Percentiles rank a stretch among this genome's conserved stretches.
phyloP scores from a whole-genome alignment of 2,329 filamentous ascomycete genomes.

The Biscogniauxia mediterranea region DNA sequence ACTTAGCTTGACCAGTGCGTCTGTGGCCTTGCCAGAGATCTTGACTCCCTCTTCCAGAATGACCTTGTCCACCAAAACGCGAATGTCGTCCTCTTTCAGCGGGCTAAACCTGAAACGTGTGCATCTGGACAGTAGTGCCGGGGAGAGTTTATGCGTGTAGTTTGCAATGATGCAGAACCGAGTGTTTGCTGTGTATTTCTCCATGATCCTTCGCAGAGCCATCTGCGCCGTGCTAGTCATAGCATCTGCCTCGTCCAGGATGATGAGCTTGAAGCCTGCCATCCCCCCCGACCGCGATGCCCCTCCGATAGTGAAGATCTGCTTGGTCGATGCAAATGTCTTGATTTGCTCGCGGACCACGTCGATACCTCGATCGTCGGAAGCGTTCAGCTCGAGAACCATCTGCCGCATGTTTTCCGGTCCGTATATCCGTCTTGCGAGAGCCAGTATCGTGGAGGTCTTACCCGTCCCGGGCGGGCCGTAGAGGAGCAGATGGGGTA shows the following conservation, averaged over 20 bases:
- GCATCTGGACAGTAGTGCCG: conserved; percentile 86
- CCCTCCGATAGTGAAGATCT: conserved; percentile 78
- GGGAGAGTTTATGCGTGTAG: conserved; percentile 96
- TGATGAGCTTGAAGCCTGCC: conserved; percentile 89
- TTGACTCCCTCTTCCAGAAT: conserved; percentile 83
- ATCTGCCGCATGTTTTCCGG: conserved; percentile 92
- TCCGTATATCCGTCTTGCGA: conserved; percentile 92
- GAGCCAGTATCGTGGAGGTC: conserved; percentile 91
- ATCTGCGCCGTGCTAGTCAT: conserved; percentile 99
- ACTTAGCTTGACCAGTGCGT: conserved; percentile 80
- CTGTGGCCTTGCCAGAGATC: conserved; percentile 76
- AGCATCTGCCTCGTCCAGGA: conserved; percentile 97
- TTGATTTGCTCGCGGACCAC: conserved; percentile 99
- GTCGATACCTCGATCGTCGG: conserved; percentile 95
- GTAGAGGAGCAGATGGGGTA: conserved; percentile 95
- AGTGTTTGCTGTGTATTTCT: conserved; percentile 97
- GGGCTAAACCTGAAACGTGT: conserved; percentile 95
- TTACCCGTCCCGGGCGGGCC: conserved; percentile 96
- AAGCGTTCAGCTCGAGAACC: conserved; percentile 96
- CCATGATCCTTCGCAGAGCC: conserved; percentile 95
- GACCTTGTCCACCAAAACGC: conserved; percentile 82
- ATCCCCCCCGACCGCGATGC: conserved; percentile 48
- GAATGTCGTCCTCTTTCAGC: conserved; percentile 83
- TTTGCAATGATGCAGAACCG: conserved; percentile 98
- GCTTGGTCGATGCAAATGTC: conserved; percentile 96